Evolutionary conservation across 1,284 basidiomycete species (phyloP), one percentile per base, ranked within the genome.

Genomic region (Schizophyllum amplum): DNA sequence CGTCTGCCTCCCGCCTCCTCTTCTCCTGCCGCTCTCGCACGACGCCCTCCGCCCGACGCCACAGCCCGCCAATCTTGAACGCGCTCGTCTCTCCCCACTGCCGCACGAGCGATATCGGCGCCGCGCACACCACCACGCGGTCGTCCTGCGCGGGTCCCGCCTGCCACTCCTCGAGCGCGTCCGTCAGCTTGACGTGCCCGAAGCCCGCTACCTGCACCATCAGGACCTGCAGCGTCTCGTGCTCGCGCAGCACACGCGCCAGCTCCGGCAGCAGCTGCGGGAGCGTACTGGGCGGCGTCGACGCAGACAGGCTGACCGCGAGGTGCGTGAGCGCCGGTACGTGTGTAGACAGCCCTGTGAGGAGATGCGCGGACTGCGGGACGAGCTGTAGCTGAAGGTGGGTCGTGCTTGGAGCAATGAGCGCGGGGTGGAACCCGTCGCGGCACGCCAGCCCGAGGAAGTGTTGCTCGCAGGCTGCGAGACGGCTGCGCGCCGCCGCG

Each of bases 281-380:
- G 2, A 48, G 25, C 9, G 54, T 22, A 9, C 42, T 24, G 15
- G 47, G 23, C 5, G 48, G 48, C 20, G 48, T 24, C 1, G 48
- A 21, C 48, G 48, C 48, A 17, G 57, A 54, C 7, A 62, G 49
- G 24, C 59, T 60, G 60, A 75, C 56, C 7, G 71, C 72, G 54
- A 75, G 63, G 60, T 75, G 71, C 1, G 72, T 72, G 55, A 75
- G 68, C 21, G 65, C 47, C 6, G 66, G 65, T n/a, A 73, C 50
- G 26, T 57, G 66, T 23, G 63, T 62, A 7, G 61, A 55, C 21
- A 75, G 65, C 17, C 63, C 70, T 61, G 55, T 61, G 61, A 49
- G 62, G 42, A 24, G 26, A 58, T 59, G 59, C 61, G 60, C 57
- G 60, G 66, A 26, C 42, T 68, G 64, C 52, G 71, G 63, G 4